Evolutionary conservation across 192 early-diverging fungal species (phyloP).

Genomic region (Rhizoclosmatium sp.): DNA sequence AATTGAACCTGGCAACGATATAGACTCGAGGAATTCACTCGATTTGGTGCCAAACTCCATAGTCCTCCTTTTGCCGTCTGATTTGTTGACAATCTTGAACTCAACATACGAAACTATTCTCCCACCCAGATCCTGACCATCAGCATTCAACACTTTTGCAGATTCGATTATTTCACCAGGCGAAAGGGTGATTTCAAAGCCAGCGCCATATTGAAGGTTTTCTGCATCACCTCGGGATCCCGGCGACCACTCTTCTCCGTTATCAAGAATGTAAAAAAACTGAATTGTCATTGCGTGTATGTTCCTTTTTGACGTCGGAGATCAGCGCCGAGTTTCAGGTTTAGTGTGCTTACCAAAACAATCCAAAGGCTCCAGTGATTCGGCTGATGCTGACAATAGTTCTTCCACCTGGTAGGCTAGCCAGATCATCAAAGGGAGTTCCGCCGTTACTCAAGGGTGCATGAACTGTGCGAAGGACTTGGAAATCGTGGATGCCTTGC

Average conservation of each 20-base stretch:
- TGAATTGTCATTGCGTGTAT: slow-evolving; percentile 21
- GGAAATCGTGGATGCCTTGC: slow-evolving; percentile 19
- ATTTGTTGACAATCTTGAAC: not conserved
- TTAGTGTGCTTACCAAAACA: slow-evolving; percentile 10
- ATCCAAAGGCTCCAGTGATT: slow-evolving; percentile 4
- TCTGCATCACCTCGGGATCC: not conserved
- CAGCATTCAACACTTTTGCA: slow-evolving; percentile 5
- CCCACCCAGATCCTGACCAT: not conserved
- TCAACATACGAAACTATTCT: slow-evolving; percentile 4
- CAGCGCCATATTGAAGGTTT: not conserved
- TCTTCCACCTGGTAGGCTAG: slow-evolving; percentile 12
- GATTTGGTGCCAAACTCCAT: slow-evolving; percentile 10
- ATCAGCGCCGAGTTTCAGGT: not conserved
- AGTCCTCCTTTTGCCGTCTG: not conserved
- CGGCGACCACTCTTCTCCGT: slow-evolving; percentile 6
- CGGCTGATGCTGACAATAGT: not conserved
- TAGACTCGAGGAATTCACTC: not conserved
- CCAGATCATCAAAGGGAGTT: slow-evolving; percentile 13
- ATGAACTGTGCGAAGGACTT: slow-evolving; percentile 1
- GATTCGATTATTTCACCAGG: not conserved
- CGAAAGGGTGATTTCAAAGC: not conserved
- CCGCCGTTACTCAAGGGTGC: slow-evolving; percentile 1
- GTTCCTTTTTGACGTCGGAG: not conserved
- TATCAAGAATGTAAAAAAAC: slow-evolving; percentile 20
- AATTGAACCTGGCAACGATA: slow-evolving; percentile 3